Conservation (phyloP, 176 grass and related monocot species). For the Oryza coarctata region DNA sequence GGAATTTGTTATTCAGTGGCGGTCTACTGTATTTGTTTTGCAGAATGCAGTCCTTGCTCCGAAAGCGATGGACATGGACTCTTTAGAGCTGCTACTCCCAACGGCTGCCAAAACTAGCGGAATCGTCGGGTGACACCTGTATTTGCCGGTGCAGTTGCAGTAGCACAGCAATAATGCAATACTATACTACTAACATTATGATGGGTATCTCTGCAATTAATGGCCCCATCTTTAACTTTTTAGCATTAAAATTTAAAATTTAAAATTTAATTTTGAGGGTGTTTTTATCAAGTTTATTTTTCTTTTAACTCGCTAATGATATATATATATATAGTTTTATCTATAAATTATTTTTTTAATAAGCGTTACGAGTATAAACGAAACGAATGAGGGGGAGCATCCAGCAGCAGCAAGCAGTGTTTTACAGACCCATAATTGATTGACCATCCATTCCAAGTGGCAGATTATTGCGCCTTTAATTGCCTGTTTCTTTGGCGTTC, state of each 20-base stretch:
- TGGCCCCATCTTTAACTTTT: no score
- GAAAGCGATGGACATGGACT: constrained; percentile 35
- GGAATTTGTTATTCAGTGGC: no score
- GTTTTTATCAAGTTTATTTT: no score
- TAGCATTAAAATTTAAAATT: no score
- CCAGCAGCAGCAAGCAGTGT: constrained; percentile 30
- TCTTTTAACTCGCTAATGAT: no score
- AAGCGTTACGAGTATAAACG: no score
- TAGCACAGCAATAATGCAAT: constrained; percentile 41
- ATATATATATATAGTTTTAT: no score
- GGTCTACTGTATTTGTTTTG: constrained; percentile 25
- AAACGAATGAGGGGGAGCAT: no score
- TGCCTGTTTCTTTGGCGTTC: constrained; percentile 15
- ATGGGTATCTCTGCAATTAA: no score
- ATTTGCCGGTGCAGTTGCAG: constrained; percentile 35
- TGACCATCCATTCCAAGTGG: neutral
- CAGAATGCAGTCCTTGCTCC: neutral
- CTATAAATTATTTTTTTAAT: no score
- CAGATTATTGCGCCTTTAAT: constrained; percentile 21
- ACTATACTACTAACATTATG: no score
- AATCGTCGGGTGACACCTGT: constrained; percentile 41
- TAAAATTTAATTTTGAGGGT: no score
- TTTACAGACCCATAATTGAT: constrained; percentile 10
- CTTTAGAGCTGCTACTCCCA: neutral
- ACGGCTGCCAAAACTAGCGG: constrained; percentile 31